Conservation (phyloP, 371 early-diverging fungal species). For the Funneliformis caledonium region DNA sequence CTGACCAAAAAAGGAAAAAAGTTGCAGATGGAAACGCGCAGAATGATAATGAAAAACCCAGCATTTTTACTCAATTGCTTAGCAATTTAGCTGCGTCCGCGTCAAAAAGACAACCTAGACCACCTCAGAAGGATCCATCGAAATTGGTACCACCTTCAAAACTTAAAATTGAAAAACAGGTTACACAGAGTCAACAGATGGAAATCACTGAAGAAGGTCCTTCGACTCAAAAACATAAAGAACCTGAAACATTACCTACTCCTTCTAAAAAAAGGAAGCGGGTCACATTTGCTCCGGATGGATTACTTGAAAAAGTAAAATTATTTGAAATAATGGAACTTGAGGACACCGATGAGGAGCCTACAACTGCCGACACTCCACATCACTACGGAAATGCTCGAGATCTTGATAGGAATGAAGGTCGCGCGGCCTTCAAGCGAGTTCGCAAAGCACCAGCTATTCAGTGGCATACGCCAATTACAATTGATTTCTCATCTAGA, state of each 20-base stretch:
- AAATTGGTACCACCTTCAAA: background rate
- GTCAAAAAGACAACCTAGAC: background rate
- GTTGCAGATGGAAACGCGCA: background rate
- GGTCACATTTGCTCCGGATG: slow-evolving; percentile 34
- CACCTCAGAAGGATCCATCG: background rate
- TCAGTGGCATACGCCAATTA: slow-evolving; percentile 17
- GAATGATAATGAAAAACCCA: slow-evolving; percentile 1
- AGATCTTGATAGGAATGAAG: slow-evolving; percentile 33
- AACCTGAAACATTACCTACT: background rate
- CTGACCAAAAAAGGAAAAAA: background rate
- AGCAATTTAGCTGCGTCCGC: background rate
- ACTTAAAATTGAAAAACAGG: background rate
- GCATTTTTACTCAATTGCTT: slow-evolving; percentile 16
- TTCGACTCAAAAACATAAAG: background rate
- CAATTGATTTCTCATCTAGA: background rate
- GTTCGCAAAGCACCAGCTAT: slow-evolving; percentile 18
- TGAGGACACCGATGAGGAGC: slow-evolving; percentile 1
- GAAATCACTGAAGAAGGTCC: background rate
- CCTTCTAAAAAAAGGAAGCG: slow-evolving; percentile 34
- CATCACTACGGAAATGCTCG: slow-evolving; percentile 36
- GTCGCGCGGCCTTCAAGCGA: slow-evolving; percentile 25
- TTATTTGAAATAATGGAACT: slow-evolving; percentile 22
- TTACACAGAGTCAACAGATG: background rate
- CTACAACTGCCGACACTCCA: background rate
- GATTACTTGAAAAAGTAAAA: slow-evolving; percentile 18